Evolutionary conservation across 106 monocot genomes (phyloP).

Genomic region (Chionographis japonica): DNA sequence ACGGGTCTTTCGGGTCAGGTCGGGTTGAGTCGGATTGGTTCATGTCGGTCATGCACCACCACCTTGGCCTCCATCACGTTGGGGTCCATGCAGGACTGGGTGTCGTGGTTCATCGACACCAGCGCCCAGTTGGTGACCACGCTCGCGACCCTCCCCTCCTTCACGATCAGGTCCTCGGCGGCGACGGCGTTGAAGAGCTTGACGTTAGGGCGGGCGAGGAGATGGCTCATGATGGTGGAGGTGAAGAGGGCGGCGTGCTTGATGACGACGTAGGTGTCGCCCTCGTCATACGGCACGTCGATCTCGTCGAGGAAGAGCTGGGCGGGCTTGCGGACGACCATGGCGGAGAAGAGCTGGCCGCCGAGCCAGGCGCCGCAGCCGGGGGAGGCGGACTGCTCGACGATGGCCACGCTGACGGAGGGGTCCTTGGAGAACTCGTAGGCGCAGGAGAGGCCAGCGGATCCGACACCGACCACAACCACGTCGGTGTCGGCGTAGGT

Average conservation of each 20-base stretch:
- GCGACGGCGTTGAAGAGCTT: constrained; percentile 98
- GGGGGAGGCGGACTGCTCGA: constrained; percentile 95
- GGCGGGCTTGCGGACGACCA: constrained; percentile 96
- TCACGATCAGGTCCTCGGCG: constrained; percentile 89
- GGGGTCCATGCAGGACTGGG: constrained; percentile 94
- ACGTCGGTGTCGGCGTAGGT: constrained; percentile 95
- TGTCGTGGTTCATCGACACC: constrained; percentile 97
- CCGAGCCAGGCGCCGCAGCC: constrained; percentile 98
- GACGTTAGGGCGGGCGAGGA: constrained; percentile 82
- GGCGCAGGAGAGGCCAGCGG: constrained; percentile 89
- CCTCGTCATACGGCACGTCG: constrained; percentile 68
- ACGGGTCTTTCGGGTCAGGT: too few relatives aligned
- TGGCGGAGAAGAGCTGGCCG: constrained; percentile 97
- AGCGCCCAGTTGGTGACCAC: constrained; percentile 97
- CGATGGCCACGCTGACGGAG: constrained; percentile 57
- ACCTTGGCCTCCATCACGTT: constrained; percentile 96
- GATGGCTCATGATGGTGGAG: constrained; percentile 77
- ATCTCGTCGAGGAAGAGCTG: constrained; percentile 86
- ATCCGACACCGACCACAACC: constrained; percentile 81
- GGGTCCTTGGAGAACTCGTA: constrained; percentile 92
- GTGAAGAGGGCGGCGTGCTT: constrained; percentile 91
- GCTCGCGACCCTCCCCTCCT: constrained; percentile 67
- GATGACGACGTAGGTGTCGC: constrained; percentile 80
- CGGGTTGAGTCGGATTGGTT: too few relatives aligned
- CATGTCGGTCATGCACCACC: too few relatives aligned